Conservation (phyloP, 768 basidiomycete species). For the Trichaptum fuscoviolaceum region DNA sequence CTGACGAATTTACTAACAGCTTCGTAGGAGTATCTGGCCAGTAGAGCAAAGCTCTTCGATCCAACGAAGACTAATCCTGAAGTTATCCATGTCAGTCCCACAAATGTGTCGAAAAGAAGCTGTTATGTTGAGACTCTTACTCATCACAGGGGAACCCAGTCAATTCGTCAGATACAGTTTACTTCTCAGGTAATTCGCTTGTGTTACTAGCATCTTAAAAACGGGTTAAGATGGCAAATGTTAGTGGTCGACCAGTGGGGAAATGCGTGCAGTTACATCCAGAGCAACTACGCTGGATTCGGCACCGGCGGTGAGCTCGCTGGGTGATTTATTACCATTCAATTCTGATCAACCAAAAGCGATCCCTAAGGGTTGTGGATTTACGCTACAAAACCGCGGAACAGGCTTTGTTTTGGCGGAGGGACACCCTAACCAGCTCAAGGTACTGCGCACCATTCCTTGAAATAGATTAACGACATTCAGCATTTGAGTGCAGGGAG, state of each 20-base stretch:
- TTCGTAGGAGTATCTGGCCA: conserved; percentile 71
- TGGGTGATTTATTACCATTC: neutral
- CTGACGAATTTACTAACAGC: conserved; percentile 5
- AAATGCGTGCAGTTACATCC: conserved; percentile 85
- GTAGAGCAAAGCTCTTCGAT: conserved; percentile 77
- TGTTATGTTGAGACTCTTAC: conserved; percentile 7
- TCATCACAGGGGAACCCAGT: conserved; percentile 67
- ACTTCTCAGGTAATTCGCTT: conserved; percentile 64
- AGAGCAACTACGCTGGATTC: conserved; percentile 88
- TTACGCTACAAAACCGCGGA: conserved; percentile 94
- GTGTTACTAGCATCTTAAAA: too few relatives aligned
- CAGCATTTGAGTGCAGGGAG: conserved; percentile 38
- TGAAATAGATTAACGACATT: neutral
- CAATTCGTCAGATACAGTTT: conserved; percentile 89
- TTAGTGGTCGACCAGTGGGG: conserved; percentile 81
- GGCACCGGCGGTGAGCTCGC: conserved; percentile 68
- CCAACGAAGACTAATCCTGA: conserved; percentile 56
- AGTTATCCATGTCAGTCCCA: conserved; percentile 54
- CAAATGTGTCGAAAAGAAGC: conserved; percentile 2
- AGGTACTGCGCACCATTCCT: conserved; percentile 36
- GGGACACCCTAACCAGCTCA: conserved; percentile 79
- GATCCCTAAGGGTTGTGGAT: conserved; percentile 90
- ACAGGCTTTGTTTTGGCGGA: conserved; percentile 74
- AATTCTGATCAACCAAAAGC: conserved; percentile 37
- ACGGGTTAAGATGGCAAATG: neutral